Percentiles rank a stretch among this genome's conserved stretches.
phyloP scores from a whole-genome alignment of 441 rosid species.

The Omphalea diandra region DNA sequence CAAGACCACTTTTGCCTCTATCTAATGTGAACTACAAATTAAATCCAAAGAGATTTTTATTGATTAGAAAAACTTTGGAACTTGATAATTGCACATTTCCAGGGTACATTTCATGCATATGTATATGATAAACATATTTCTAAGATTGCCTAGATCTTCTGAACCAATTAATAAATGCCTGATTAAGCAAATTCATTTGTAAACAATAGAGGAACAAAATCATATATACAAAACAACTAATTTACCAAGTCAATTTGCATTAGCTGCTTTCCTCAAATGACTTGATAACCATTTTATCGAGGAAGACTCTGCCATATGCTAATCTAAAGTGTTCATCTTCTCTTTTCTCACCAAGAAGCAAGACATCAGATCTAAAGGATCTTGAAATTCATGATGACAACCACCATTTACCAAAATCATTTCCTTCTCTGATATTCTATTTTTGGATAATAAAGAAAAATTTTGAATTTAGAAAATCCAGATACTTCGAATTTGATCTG shows the following conservation, averaged over 20 bases:
- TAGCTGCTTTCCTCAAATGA: not conserved
- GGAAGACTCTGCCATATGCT: not conserved
- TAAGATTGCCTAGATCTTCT: not conserved
- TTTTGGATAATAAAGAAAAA: too few relatives aligned
- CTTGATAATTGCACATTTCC: not conserved
- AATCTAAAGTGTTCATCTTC: not conserved
- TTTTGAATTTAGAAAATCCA: too few relatives aligned
- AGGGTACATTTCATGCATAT: not conserved
- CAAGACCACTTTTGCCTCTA: not conserved
- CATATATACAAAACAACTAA: not conserved
- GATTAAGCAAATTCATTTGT: not conserved
- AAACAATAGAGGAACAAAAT: not conserved
- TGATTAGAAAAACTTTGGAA: not conserved
- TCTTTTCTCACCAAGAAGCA: not conserved
- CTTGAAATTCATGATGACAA: too few relatives aligned
- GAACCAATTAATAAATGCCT: not conserved
- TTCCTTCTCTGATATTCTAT: too few relatives aligned
- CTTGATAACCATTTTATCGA: not conserved
- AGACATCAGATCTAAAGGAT: too few relatives aligned
- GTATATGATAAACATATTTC: not conserved
- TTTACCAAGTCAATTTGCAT: not conserved
- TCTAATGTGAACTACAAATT: too few relatives aligned
- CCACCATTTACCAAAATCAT: too few relatives aligned
- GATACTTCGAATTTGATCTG: too few relatives aligned
- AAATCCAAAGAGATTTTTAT: not conserved